Base-by-base conservation (phyloP, 2,329 filamentous ascomycete genomes). In the Colletotrichum eleusines region DNA sequence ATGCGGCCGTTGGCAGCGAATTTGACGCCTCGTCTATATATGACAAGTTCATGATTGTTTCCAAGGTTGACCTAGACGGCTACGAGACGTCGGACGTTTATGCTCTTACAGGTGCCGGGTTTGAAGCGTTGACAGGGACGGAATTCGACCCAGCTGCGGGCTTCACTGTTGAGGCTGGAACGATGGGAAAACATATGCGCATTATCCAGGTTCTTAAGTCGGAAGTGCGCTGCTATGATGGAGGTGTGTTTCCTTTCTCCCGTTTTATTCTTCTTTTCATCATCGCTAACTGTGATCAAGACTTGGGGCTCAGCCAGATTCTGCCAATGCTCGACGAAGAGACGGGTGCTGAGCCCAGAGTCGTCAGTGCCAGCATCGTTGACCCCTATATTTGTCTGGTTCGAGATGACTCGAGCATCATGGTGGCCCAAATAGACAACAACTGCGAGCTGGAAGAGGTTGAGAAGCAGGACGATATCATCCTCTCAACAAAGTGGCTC, bases 81-180 rank as follows among this genome's bases (percentile, higher is more conserved):
- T 91, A 89, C 68, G 93, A 95, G 79, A 91, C 90, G 53, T 95
- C 94, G 0, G 90, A 93, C 66, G 91, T 97, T 2, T 95, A 95
- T 76, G 87, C 89, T 50, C 84, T 95, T 48, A 92, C 91, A n/a
- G 89, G 88, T 1, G 89, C 90, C 38, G 90, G 90, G 3, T 90
- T 97, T 69, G 91, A 94, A 78, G 89, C 92, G 48, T 86, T 95
- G 9, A 89, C 89, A 44, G 94, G 92, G 48, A 94, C 94, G 0
- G 96, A 99, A 76, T 98, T 98, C 78, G 97, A 99, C 72, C 90
- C 92, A 5, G 93, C 94, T 55, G 94, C 95, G 73, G 96, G 95
- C 33, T 89, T 91, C 40, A 98, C 96, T 0, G 87, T 98, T 57
- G 92, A 97, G 75, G 92, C 96, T 23, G 94, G 93, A 20, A 92